Conservation (phyloP, 768 basidiomycete species). For the Leccinellum rugosiceps region DNA sequence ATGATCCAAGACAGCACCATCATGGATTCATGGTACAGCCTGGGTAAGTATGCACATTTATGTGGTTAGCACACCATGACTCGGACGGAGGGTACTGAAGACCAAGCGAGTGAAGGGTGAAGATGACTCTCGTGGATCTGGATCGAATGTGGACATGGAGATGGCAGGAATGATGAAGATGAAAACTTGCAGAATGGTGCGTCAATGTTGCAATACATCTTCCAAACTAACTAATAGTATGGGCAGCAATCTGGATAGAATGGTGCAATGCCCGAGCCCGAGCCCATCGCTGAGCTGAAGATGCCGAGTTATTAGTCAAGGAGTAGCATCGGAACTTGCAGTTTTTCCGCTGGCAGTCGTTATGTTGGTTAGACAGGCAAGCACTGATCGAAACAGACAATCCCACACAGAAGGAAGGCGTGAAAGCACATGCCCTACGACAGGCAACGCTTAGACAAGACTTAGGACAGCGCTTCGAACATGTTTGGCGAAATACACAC, state of each 20-base stretch:
- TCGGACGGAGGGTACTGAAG: not conserved
- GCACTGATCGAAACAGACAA: not conserved
- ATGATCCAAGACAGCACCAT: too few relatives aligned
- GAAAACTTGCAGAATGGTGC: not conserved
- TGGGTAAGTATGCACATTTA: too few relatives aligned
- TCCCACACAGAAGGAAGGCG: not conserved
- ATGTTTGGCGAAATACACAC: too few relatives aligned
- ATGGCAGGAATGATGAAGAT: not conserved
- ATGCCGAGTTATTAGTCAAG: not conserved
- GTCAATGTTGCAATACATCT: not conserved
- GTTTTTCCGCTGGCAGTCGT: not conserved
- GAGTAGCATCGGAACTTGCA: not conserved
- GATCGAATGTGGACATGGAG: not conserved
- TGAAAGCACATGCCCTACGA: not conserved
- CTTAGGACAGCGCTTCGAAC: too few relatives aligned
- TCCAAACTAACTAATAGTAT: too few relatives aligned
- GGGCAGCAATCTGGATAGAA: not conserved
- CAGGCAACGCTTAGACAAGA: not conserved
- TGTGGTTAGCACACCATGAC: too few relatives aligned
- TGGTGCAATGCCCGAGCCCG: not conserved
- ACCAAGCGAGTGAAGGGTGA: not conserved
- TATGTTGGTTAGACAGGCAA: not conserved
- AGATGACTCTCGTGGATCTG: conserved; percentile 1
- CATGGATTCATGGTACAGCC: too few relatives aligned
- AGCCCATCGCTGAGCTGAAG: not conserved